A percentile compares a stretch with the other conserved stretches of the same genome.
phyloP scores from a whole-genome alignment of 768 basidiomycete species.

The Psilocybe cubensis region DNA sequence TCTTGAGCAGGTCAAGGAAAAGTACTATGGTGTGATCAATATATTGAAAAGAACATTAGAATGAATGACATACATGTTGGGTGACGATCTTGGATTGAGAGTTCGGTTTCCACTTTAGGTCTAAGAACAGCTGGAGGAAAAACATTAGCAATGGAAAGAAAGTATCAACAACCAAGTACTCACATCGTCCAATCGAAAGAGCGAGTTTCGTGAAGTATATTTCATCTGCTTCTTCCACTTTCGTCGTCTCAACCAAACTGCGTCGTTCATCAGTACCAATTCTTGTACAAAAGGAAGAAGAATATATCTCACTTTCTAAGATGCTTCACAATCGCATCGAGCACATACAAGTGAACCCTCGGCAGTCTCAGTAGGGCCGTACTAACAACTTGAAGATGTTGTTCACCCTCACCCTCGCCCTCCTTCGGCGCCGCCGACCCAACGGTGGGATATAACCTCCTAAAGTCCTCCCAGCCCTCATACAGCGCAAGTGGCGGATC shows the following conservation, averaged over 20 bases:
- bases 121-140: slow-evolving; percentile 66
- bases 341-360: slow-evolving; percentile 76
- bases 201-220: slow-evolving; percentile 88
- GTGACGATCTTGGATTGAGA: slow-evolving; percentile 92
- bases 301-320: slow-evolving; percentile 59
- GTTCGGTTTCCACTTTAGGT: slow-evolving; percentile 79
- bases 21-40: slow-evolving; percentile 51
- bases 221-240: slow-evolving; percentile 71
- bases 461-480: slow-evolving; percentile 92
- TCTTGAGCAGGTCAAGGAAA: slow-evolving; percentile 82
- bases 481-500: slow-evolving; percentile 84
- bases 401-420: slow-evolving; percentile 59
- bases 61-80: slow-evolving; percentile 59
- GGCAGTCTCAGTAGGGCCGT: slow-evolving; percentile 71
- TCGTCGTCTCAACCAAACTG: slow-evolving; percentile 74
- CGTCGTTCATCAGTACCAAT: slow-evolving; percentile 5
- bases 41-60: neutral
- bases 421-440: slow-evolving; percentile 50
- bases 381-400: slow-evolving; percentile 65
- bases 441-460: slow-evolving; percentile 82
- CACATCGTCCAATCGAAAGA: slow-evolving; percentile 84
- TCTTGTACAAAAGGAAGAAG: neutral
- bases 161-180: slow-evolving; percentile 32
- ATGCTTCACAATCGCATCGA: slow-evolving; percentile 81
- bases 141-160: slow-evolving; percentile 4